Base-by-base conservation (phyloP, 2,329 filamentous ascomycete genomes). In the Alternaria sp. region DNA sequence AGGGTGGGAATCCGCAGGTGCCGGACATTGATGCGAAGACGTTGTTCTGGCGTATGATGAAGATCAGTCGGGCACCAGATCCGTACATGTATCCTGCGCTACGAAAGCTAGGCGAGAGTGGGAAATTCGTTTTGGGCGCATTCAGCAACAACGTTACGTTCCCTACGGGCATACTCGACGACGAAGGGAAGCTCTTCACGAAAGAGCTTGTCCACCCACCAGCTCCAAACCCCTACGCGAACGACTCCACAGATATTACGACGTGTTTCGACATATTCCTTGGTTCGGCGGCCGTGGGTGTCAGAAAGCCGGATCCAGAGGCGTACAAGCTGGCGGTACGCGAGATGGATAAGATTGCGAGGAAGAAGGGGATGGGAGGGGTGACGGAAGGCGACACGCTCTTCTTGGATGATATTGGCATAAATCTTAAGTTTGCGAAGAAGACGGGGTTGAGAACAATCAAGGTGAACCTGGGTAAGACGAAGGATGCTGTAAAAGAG, bases 31-130 rank as follows among this genome's bases (percentile, higher is more conserved):
- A 98, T 72, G 91, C 87, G 14, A 88, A 93, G 74, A 88, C 82
- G 79, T 83, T 99, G 28, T 97, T 97, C 81, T 91, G 92, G 86
- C 86, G 90, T 71, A 98, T 98, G 94, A 97, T 98, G 93, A 91
- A 11, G 84, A 87, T 36, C 76, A 81, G 5, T 86, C 90, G 87
- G 6, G 79, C 81, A 1, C 88, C 91, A 0, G 94, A 99, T 75
- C 93, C 92, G 4, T 91, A 91, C 83, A 95, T 98, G 90, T 92
- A 87, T 65, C 93, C 94, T 0, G 94, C 94, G 1, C 81, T 98
- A 41, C 81, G 88, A 71, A 87, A 84, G 38, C 82, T 99, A 86
- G 61, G 86, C 60, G 83, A 83, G 4, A 67, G 67, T 16, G 68
- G 66, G 12, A 63, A 64, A 22, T 74, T 78, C 44, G 63, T 71